Evolutionary conservation across 306 rosid species (phyloP), one percentile per base, ranked within the genome.

Genomic region (Acacia acuminata): DNA sequence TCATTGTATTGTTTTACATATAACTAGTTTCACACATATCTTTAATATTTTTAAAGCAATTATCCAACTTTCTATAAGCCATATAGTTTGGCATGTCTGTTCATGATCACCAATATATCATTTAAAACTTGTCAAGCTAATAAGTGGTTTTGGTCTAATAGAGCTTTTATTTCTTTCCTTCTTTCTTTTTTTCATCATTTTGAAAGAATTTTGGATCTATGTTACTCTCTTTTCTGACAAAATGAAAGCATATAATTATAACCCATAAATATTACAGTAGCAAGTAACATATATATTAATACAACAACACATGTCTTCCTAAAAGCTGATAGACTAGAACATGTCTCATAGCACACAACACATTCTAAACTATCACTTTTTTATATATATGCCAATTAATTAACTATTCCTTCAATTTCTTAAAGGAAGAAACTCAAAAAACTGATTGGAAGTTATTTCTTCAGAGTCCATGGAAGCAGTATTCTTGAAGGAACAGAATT

Each of bases 381-480:
- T 1, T 2, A 50, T 50, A 61, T 24, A 61, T 24, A 61, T 10
- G 67, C 40, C 7, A 71, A 40, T 15, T 36, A 56, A 38, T 6
- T 48, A 48, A 48, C 17, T 19, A 8, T 56, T 43, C 61, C 14
- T 30, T 85, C 76, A 85, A 44, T 85, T 65, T 81, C 87, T 86
- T 67, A 85, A 77, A 60, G 92, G 91, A 70, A 89, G 90, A 89
- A 92, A 86, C 84, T 88, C 91, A 84, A 81, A 86, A 83, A 79
- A 90, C 79, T 76, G 83, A 68, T 75, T 85, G 42, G 77, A 56
- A 50, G 43, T 45, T 48, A 81, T 47, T 13, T 85, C 85, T 48
- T 85, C 85, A 64, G 77, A 38, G 44, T 84, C 74, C 77, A 73
- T 56, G 11, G 88, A 63, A 55, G 79, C 55, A 69, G 4, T 51